phyloP scores from a whole-genome alignment of 768 basidiomycete genomes.

The Termitomyces sp. region DNA sequence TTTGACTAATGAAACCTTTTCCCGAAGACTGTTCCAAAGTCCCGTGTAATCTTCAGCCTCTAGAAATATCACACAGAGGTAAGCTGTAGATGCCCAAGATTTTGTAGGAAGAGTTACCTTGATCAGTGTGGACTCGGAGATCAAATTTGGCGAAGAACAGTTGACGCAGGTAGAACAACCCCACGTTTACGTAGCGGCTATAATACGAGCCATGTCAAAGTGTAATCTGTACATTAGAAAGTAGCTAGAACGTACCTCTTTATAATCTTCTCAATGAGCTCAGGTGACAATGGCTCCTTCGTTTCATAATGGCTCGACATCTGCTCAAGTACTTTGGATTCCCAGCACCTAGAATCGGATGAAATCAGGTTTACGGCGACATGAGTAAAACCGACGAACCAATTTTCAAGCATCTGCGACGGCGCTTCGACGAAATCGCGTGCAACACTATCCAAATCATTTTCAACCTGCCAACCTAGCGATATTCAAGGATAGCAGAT shows the following conservation, averaged over 20 bases:
- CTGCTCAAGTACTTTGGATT: slow-evolving; percentile 64
- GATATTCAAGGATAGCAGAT: neutral
- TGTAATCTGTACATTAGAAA: neutral
- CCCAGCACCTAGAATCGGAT: slow-evolving; percentile 60
- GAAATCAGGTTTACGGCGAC: neutral
- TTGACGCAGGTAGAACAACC: slow-evolving; percentile 77
- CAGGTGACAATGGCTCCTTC: slow-evolving; percentile 60
- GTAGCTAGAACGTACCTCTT: slow-evolving; percentile 49
- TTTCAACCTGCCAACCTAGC: neutral
- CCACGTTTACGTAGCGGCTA: slow-evolving; percentile 76
- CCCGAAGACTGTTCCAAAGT: slow-evolving; percentile 72
- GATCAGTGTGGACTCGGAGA: slow-evolving; percentile 66
- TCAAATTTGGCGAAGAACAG: slow-evolving; percentile 82
- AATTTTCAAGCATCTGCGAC: slow-evolving; percentile 90
- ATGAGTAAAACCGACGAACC: slow-evolving; percentile 33
- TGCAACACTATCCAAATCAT: slow-evolving; percentile 41
- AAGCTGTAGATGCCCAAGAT: neutral
- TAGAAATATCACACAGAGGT: slow-evolving; percentile 18
- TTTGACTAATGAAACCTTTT: slow-evolving; percentile 66
- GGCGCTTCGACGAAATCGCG: slow-evolving; percentile 88
- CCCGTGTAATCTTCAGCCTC: slow-evolving; percentile 67
- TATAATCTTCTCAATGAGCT: slow-evolving; percentile 75
- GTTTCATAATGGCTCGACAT: slow-evolving; percentile 83
- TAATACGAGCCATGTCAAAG: neutral
- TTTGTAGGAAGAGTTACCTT: slow-evolving; percentile 33